phyloP scores from a whole-genome alignment of 495 filamentous ascomycete genomes.

The Annulohypoxylon maeteangense region DNA sequence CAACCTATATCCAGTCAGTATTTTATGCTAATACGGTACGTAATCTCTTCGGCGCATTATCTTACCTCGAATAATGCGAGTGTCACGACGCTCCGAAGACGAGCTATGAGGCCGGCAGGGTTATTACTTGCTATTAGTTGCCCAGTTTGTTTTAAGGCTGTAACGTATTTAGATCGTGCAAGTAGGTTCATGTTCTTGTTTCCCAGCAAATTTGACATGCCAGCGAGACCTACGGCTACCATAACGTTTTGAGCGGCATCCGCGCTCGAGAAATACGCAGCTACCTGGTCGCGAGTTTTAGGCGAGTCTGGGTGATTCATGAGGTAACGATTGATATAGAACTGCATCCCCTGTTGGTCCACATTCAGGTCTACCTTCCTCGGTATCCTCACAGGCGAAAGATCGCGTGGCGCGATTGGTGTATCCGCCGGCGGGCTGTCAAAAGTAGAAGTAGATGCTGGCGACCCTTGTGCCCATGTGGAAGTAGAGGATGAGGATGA shows the following conservation, averaged over 20 bases:
- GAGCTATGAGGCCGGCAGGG: conserved; percentile 41
- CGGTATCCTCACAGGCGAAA: conserved; percentile 35
- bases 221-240: conserved; percentile 62
- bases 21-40: neutral
- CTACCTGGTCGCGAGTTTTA: conserved; percentile 43
- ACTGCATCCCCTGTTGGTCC: conserved; percentile 57
- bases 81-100: conserved; percentile 53
- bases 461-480: conserved; percentile 21
- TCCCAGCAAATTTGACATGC: conserved; percentile 57
- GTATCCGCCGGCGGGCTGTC: conserved; percentile 12
- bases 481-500: conserved; percentile 20
- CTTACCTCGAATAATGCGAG: conserved; percentile 61
- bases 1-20: conserved; percentile 44
- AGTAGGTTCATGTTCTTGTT: conserved; percentile 53
- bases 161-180: conserved; percentile 56
- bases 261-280: conserved; percentile 39
- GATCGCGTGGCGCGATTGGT: conserved; percentile 12
- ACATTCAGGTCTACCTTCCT: conserved; percentile 45
- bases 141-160: conserved; percentile 52
- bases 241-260: conserved; percentile 57
- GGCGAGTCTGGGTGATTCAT: conserved; percentile 60
- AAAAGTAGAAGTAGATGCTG: conserved; percentile 6
- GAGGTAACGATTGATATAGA: conserved; percentile 60
- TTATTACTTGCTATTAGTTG: conserved; percentile 46
- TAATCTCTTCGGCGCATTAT: neutral